A percentile compares a stretch with the other conserved stretches of the same genome.
Evolutionary conservation across 495 filamentous ascomycete species (phyloP).

Genomic region (Aspergillus affinis): DNA sequence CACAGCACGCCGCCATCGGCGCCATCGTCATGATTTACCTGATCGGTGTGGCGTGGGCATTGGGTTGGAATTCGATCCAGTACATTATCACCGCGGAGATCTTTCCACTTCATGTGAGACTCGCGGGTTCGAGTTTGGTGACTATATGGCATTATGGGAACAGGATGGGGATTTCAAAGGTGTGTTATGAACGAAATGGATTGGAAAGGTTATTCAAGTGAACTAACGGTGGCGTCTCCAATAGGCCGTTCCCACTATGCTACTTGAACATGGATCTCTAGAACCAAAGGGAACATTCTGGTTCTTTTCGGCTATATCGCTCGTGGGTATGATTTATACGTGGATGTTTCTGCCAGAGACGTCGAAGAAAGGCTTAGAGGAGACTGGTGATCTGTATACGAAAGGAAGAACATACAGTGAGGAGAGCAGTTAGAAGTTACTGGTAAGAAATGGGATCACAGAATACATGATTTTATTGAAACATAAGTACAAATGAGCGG

Average conservation of each 20-base stretch:
- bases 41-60: slow-evolving; percentile 58
- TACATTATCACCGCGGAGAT: slow-evolving; percentile 69
- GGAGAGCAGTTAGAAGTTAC: neutral
- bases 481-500: too few relatives aligned
- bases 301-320: slow-evolving; percentile 52
- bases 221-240: neutral
- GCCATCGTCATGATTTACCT: slow-evolving; percentile 59
- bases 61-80: slow-evolving; percentile 68
- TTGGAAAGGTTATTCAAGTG: neutral
- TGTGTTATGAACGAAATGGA: slow-evolving; percentile 26
- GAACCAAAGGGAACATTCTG: slow-evolving; percentile 53
- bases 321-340: neutral
- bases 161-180: slow-evolving; percentile 51
- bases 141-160: slow-evolving; percentile 59
- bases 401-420: neutral
- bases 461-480: too few relatives aligned
- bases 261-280: slow-evolving; percentile 26
- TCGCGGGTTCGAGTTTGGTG: slow-evolving; percentile 22
- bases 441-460: too few relatives aligned
- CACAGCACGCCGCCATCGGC: slow-evolving; percentile 32
- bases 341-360: neutral
- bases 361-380: neutral
- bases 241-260: slow-evolving; percentile 45
- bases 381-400: neutral
- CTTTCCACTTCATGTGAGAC: slow-evolving; percentile 49